These are phyloP conservation scores for Pseudodiploospora longispora DNA, from an alignment of 2,329 filamentous ascomycete genomes.

Conservation along the genomic window DNA sequence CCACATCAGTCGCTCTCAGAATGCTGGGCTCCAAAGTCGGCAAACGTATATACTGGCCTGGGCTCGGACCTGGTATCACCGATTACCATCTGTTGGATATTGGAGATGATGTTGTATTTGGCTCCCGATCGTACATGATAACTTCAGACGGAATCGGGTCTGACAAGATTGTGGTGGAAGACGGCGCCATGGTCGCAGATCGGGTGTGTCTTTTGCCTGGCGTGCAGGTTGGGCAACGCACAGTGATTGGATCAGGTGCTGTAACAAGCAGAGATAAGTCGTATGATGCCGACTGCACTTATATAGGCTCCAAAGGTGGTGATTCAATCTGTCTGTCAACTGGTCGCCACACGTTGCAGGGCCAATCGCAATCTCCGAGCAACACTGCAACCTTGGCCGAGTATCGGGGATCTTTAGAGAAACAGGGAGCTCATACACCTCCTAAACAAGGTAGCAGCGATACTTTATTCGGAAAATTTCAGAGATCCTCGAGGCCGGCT, in stretches of 20 bases:
- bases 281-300: slow-evolving; percentile 39
- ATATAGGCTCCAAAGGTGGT: slow-evolving; percentile 43
- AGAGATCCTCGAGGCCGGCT: slow-evolving; percentile 3
- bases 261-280: slow-evolving; percentile 36
- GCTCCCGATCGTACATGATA: slow-evolving; percentile 44
- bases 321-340: slow-evolving; percentile 37
- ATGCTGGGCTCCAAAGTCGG: slow-evolving; percentile 45
- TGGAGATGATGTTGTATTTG: slow-evolving; percentile 52
- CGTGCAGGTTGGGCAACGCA: slow-evolving; percentile 37
- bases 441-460: slow-evolving; percentile 18
- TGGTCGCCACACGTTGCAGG: slow-evolving; percentile 7
- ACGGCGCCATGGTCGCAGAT: slow-evolving; percentile 49
- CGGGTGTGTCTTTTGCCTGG: slow-evolving; percentile 45
- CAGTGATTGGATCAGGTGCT: slow-evolving; percentile 47
- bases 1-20: slow-evolving; percentile 42
- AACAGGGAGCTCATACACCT: slow-evolving; percentile 1
- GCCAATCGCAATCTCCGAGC: slow-evolving; percentile 10
- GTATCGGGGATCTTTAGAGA: slow-evolving; percentile 2
- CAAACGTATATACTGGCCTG: slow-evolving; percentile 48
- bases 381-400: slow-evolving; percentile 15
- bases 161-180: slow-evolving; percentile 36
- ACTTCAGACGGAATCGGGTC: slow-evolving; percentile 44
- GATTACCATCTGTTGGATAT: slow-evolving; percentile 48
- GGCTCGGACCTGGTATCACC: slow-evolving; percentile 43
- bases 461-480: slow-evolving; percentile 9